Evolutionary conservation across 257 asterid genomes (phyloP).

Genomic region (Knoxia roxburghii): DNA sequence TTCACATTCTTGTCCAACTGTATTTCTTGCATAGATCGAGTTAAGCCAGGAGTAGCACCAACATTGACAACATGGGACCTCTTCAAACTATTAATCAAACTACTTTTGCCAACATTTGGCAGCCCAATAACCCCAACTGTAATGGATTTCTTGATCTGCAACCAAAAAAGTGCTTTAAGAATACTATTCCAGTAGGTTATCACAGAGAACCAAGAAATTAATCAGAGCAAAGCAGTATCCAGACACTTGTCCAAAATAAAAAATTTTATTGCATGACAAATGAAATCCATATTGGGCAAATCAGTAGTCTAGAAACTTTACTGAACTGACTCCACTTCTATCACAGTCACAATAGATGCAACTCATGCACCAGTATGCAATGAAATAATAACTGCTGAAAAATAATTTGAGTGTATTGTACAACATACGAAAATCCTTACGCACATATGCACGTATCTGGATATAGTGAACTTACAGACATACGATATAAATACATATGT

Average conservation of each 20-base stretch:
- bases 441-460: not conserved
- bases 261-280: too few relatives aligned
- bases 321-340: not conserved
- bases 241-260: too few relatives aligned
- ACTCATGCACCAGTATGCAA: not conserved
- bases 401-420: not conserved
- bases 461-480: not conserved
- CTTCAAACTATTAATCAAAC: conserved; percentile 86
- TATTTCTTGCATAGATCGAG: conserved; percentile 93
- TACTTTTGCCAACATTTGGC: conserved; percentile 99
- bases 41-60: conserved; percentile 94
- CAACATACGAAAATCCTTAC: not conserved
- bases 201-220: not conserved
- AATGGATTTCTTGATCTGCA: conserved; percentile 84
- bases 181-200: not conserved
- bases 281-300: not conserved
- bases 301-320: not conserved
- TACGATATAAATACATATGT: not conserved
- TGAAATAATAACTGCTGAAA: not conserved
- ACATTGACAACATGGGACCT: conserved; percentile 84
- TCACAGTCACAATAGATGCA: not conserved
- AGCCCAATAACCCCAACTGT: conserved; percentile 92
- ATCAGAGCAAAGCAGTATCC: too few relatives aligned
- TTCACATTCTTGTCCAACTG: conserved; percentile 80
- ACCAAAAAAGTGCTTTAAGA: conserved; percentile 17